Evolutionary conservation across 352 stramenopile species (phyloP).

Genomic region (Phytophthora pistaciae): DNA sequence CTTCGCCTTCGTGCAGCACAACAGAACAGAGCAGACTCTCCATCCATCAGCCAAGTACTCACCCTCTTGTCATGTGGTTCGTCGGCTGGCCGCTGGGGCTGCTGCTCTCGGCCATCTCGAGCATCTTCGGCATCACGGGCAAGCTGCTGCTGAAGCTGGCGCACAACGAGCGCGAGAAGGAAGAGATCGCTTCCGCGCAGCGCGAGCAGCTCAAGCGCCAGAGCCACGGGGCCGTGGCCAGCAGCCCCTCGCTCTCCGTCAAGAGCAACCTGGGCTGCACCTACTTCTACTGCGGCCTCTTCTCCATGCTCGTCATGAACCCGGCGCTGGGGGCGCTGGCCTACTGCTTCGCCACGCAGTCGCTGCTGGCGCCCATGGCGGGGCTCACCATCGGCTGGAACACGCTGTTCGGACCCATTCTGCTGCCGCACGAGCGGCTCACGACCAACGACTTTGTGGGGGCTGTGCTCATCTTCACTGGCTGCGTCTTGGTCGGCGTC

Average conservation of each 20-base stretch:
- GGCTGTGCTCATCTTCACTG: conserved; percentile 78
- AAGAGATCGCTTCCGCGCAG: conserved; percentile 48
- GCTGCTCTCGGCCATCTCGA: conserved; percentile 77
- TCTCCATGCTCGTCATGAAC: conserved; percentile 84
- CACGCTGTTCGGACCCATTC: conserved; percentile 74
- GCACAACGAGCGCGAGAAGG: conserved; percentile 73
- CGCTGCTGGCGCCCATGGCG: conserved; percentile 83
- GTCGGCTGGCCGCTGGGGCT: conserved; percentile 84
- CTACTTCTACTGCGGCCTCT: conserved; percentile 78
- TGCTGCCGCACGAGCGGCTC: conserved; percentile 75
- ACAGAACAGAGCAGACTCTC: background rate
- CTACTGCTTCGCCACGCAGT: conserved; percentile 86
- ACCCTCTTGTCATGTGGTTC: conserved; percentile 40
- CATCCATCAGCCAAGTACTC: background rate
- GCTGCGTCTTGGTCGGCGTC: conserved; percentile 78
- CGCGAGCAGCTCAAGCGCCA: conserved; percentile 29
- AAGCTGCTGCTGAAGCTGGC: conserved; percentile 87
- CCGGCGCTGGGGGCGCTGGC: conserved; percentile 67
- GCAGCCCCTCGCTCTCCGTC: background rate
- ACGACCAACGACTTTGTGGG: conserved; percentile 83
- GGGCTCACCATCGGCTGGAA: conserved; percentile 88
- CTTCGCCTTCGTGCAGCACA: background rate
- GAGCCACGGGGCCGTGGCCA: conserved; percentile 23
- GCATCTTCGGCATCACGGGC: conserved; percentile 81
- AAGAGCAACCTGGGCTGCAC: conserved; percentile 56